Evolutionary conservation across 2,329 filamentous ascomycete genomes (phyloP), one percentile per base, ranked within the genome.

Genomic region (Plectosphaerella plurivora): DNA sequence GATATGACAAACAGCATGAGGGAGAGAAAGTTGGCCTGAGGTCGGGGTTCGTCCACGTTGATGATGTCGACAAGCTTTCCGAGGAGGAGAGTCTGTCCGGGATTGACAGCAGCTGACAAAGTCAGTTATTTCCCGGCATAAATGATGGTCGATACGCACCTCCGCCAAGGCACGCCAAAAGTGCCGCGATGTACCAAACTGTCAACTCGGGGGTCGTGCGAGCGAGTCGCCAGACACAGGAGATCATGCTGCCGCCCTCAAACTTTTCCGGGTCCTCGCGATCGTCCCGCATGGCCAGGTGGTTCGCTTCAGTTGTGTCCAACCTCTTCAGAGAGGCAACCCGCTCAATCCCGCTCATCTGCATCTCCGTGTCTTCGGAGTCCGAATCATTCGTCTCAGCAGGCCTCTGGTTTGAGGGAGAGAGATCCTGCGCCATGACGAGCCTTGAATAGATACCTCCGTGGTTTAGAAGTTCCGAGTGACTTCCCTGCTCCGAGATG

Each of bases 51-150:
- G 14, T 5, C 15, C 25, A 36, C 18, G 16, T 58, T 53, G 2
- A 67, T 50, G 4, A 73, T 66, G 2, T 73, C 65, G 39, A 73
- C 68, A 14, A 73, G 63, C 25, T 64, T 64, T 7, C 68, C 66
- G 20, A 75, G 59, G 5, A 78, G 56, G 46, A 77, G 62, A 2
- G 75, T 69, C 49, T 78, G 72, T 3, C 64, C 71, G 1, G 75
- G 74, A 46, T 65, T 71, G 2, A 65, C 62, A 14, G 66, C 71
- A 25, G 65, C 70, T 55, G 35, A 16, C 41, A 52, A 14, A 12
- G 18, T 49, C 16, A 25, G 35, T 36, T 37, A 11, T 14, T 24
- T 10, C 15, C 9, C 18, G n/a, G n/a, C n/a, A n/a, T n/a, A 22
- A 48, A 8, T 10, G 8, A 33, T 33, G 28, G 28, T 33, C 28